Evolutionary conservation across 805 yeast species (phyloP), one percentile per base, ranked within the genome.

Genomic region (Cyberlindnera maritima): DNA sequence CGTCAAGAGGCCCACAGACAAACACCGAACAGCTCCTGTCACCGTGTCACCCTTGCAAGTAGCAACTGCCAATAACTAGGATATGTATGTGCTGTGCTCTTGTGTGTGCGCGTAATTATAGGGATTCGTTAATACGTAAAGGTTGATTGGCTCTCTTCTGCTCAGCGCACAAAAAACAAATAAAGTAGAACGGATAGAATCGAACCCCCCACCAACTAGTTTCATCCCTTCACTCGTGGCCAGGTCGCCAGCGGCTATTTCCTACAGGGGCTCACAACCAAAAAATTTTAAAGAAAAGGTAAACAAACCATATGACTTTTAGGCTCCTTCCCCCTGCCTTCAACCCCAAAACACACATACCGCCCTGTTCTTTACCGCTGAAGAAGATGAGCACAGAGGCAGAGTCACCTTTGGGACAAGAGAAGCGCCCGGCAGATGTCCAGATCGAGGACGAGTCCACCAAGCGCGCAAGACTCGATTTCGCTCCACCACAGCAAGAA

Each of bases 391-490:
- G 36, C 23, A 18, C 23, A 18, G 36, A 34, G 23, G n/a, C 23
- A 9, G 39, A 23, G 17, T 6, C 5, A 5, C 5, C 25, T 21
- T 5, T 9, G 5, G 25, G 8, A 21, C 25, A 21, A 21, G 46
- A 32, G 26, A 43, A 43, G 26, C 46, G 46, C 33, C 41, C 41
- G 7, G 33, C 29, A 6, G 44, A 41, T 17, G 29, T 17, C 7
- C 28, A 10, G 6, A 34, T n/a, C 3, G 39, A 25, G 3, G 36
- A 42, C 12, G 45, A 42, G 5, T 2, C 23, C 12, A 20, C 28
- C 36, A 42, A 42, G 31, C 45, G 45, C 17, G 25, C 38, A 7
- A 42, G 35, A 14, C 23, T 33, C 12, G 39, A 42, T 13, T n/a
- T 10, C 17, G 9, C 25, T 21, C 5, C 25, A 21, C n/a, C n/a